Evolutionary conservation across 1,284 basidiomycete genomes (phyloP).

Genomic region (Coniophora puteana): DNA sequence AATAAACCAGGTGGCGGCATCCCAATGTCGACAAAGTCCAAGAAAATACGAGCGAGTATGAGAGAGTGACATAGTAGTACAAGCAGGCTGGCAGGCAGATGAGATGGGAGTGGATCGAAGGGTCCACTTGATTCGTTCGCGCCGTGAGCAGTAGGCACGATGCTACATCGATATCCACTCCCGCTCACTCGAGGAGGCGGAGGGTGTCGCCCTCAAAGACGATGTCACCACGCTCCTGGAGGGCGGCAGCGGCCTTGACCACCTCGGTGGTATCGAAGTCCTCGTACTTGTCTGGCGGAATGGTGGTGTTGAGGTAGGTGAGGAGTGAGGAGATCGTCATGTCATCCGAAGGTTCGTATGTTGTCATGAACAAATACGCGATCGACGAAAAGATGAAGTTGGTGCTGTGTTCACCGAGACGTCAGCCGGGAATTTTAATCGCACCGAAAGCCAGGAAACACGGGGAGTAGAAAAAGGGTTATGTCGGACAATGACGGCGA

Average conservation of each 20-base stretch:
- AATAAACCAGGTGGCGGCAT: no score
- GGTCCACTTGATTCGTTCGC: no score
- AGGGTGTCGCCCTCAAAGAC: slow-evolving; percentile 59
- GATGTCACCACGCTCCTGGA: slow-evolving; percentile 51
- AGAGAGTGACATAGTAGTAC: no score
- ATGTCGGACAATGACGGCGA: background rate
- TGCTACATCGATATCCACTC: background rate
- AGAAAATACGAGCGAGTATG: slow-evolving; percentile 17
- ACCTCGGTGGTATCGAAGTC: slow-evolving; percentile 76
- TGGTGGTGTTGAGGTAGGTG: slow-evolving; percentile 67
- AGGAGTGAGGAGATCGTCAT: slow-evolving; percentile 63
- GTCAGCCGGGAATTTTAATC: slow-evolving; percentile 3
- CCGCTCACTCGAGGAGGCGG: slow-evolving; percentile 31
- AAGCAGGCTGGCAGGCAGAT: no score
- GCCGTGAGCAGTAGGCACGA: background rate
- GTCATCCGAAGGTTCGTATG: slow-evolving; percentile 60
- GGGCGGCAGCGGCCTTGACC: slow-evolving; percentile 46
- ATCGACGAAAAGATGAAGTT: slow-evolving; percentile 58
- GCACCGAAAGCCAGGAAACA: no score
- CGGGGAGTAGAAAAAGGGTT: slow-evolving; percentile 3
- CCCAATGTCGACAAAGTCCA: slow-evolving; percentile 16
- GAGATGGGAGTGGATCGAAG: no score
- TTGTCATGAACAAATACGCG: slow-evolving; percentile 56
- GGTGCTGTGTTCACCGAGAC: slow-evolving; percentile 33
- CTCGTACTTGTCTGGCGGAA: slow-evolving; percentile 73